Evolutionary conservation across 495 filamentous ascomycete genomes (phyloP).

Genomic region (Penicillium cataractarum): DNA sequence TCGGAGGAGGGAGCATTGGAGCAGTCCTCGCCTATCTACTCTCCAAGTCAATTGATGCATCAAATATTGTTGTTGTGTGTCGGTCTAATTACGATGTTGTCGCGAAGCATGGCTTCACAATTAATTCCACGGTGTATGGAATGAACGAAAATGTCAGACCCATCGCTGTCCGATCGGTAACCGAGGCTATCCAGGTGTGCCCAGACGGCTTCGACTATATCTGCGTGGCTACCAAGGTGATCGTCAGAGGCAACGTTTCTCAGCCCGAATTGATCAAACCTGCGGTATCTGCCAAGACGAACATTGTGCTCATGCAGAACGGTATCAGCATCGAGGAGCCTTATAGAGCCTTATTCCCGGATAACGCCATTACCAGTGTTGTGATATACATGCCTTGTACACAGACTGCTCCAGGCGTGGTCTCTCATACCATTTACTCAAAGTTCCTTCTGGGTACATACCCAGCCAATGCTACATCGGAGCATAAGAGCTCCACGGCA

Average conservation of each 20-base stretch:
- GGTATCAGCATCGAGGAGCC: background rate
- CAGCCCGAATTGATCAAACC: slow-evolving; percentile 2
- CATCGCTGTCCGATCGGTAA: background rate
- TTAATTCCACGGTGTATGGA: slow-evolving; percentile 4
- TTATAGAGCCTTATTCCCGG: background rate
- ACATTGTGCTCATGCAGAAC: background rate
- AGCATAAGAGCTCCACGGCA: background rate
- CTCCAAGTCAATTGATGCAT: background rate
- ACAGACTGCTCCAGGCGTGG: background rate
- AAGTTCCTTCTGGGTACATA: background rate
- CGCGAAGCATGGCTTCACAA: slow-evolving; percentile 1
- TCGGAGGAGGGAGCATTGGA: slow-evolving; percentile 1
- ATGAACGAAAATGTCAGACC: slow-evolving; percentile 1
- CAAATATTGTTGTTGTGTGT: background rate
- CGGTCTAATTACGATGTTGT: slow-evolving; percentile 3
- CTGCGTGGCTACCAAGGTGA: background rate
- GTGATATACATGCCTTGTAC: slow-evolving; percentile 7
- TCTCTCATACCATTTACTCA: background rate
- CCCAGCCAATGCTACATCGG: background rate
- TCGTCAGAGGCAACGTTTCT: background rate
- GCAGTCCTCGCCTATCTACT: slow-evolving; percentile 1
- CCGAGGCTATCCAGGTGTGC: background rate
- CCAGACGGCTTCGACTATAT: slow-evolving; percentile 5
- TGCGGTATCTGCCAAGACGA: background rate
- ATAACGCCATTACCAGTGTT: background rate